Conservation (phyloP, 1,139 yeast species). For the Wickerhamomyces sp. region DNA sequence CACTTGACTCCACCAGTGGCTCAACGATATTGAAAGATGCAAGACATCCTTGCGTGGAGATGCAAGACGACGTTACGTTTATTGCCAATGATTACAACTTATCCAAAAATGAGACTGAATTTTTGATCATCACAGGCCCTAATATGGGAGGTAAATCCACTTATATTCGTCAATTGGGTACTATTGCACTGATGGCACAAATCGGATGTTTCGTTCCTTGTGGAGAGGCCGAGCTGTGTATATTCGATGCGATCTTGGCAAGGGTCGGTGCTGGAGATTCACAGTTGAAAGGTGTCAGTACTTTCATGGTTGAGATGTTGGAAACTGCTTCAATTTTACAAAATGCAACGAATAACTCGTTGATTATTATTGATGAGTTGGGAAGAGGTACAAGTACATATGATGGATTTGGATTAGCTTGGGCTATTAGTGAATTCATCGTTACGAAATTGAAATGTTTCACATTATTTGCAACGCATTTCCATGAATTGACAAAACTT, state of each 20-base stretch:
- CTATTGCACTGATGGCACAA: conserved; percentile 84
- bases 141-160: conserved; percentile 99
- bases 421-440: conserved; percentile 90
- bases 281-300: conserved; percentile 91
- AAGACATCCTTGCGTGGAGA: conserved; percentile 91
- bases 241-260: conserved; percentile 88
- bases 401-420: conserved; percentile 96
- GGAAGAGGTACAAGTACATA: conserved; percentile 97
- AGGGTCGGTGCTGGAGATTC: conserved; percentile 99
- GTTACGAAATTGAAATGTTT: conserved; percentile 68
- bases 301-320: conserved; percentile 97
- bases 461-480: conserved; percentile 92
- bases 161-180: conserved; percentile 88
- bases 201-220: conserved; percentile 91
- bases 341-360: conserved; percentile 76
- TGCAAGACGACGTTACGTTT: conserved; percentile 81
- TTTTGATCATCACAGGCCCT: conserved; percentile 90
- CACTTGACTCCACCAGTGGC: conserved; percentile 43
- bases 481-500: conserved; percentile 86
- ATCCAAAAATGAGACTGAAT: conserved; percentile 47
- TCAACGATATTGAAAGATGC: conserved; percentile 60
- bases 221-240: conserved; percentile 63
- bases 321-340: conserved; percentile 91
- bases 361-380: conserved; percentile 88
- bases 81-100: conserved; percentile 80